Conservation (phyloP, 2,329 filamentous ascomycete species). For the Talaromyces albobiverticillius region DNA sequence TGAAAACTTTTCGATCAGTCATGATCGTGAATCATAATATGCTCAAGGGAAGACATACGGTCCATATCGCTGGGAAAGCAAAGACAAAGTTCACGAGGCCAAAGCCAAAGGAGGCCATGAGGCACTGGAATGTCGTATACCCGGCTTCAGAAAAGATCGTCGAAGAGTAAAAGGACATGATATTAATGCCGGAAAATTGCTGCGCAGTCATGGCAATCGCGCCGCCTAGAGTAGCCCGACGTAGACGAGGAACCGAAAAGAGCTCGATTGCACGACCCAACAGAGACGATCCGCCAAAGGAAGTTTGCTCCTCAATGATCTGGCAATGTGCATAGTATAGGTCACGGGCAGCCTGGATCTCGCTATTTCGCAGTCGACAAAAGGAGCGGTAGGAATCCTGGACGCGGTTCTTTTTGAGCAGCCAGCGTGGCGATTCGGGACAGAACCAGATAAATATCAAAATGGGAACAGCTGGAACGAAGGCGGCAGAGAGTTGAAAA, state of each 20-base stretch:
- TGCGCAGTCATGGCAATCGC: conserved; percentile 77
- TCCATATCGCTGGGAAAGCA: conserved; percentile 62
- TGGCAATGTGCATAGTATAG: conserved; percentile 59
- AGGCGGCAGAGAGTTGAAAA: conserved; percentile 62
- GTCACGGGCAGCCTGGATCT: conserved; percentile 60
- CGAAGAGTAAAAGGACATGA: conserved; percentile 73
- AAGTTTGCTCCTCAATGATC: conserved; percentile 45
- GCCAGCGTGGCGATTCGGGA: conserved; percentile 65
- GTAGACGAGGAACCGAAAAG: conserved; percentile 48
- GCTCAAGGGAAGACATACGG: conserved; percentile 41
- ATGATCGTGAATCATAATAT: not conserved
- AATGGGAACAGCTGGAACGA: conserved; percentile 63
- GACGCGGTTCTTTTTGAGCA: conserved; percentile 63
- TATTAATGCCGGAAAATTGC: conserved; percentile 69
- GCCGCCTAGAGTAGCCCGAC: conserved; percentile 68
- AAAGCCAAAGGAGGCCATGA: conserved; percentile 64
- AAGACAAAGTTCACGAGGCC: conserved; percentile 65
- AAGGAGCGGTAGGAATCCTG: conserved; percentile 61
- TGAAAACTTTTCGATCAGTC: conserved; percentile 23
- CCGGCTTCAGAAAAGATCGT: conserved; percentile 57
- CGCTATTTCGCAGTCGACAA: conserved; percentile 54
- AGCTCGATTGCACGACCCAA: conserved; percentile 57
- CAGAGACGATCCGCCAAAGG: conserved; percentile 52
- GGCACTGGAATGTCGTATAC: conserved; percentile 53
- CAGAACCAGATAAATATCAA: conserved; percentile 59